A percentile compares a stretch with the other conserved stretches of the same genome.
Evolutionary conservation across 2,329 filamentous ascomycete genomes (phyloP).

Genomic region (Colletotrichum paranaense): DNA sequence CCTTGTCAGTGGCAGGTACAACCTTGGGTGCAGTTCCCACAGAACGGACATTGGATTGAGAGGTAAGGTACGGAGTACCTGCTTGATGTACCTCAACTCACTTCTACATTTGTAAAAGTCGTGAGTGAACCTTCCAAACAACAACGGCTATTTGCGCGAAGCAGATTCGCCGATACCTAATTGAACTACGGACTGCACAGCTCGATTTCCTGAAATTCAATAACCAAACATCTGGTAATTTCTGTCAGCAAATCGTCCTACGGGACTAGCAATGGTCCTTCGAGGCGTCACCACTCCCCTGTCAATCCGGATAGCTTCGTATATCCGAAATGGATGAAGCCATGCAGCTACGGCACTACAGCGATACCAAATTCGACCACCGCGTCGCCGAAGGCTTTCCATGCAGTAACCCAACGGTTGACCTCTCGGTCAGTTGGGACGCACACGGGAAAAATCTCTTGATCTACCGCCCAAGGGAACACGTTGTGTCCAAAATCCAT

Average conservation of each 20-base stretch:
- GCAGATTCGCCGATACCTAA: background rate
- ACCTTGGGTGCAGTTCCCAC: background rate
- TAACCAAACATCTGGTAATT: background rate
- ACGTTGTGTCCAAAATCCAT: constrained; percentile 67
- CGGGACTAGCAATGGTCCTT: constrained; percentile 19
- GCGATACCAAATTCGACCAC: constrained; percentile 68
- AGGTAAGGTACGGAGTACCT: background rate
- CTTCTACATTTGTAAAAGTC: background rate
- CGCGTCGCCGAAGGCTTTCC: constrained; percentile 69
- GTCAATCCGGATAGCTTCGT: constrained; percentile 29
- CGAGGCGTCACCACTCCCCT: background rate
- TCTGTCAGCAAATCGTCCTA: background rate
- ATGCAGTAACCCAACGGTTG: constrained; percentile 85
- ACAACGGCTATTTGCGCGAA: background rate
- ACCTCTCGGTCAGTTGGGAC: constrained; percentile 79
- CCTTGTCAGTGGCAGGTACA: background rate
- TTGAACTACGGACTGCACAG: background rate
- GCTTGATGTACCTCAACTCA: background rate
- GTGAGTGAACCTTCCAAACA: constrained; percentile 9
- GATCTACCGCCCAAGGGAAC: constrained; percentile 83
- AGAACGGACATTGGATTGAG: background rate
- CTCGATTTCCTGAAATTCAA: background rate
- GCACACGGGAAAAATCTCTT: constrained; percentile 75
- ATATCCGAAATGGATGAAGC: constrained; percentile 39
- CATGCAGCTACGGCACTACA: constrained; percentile 58